Base-by-base conservation (phyloP, 495 filamentous ascomycete species). In the Podospora comata region DNA sequence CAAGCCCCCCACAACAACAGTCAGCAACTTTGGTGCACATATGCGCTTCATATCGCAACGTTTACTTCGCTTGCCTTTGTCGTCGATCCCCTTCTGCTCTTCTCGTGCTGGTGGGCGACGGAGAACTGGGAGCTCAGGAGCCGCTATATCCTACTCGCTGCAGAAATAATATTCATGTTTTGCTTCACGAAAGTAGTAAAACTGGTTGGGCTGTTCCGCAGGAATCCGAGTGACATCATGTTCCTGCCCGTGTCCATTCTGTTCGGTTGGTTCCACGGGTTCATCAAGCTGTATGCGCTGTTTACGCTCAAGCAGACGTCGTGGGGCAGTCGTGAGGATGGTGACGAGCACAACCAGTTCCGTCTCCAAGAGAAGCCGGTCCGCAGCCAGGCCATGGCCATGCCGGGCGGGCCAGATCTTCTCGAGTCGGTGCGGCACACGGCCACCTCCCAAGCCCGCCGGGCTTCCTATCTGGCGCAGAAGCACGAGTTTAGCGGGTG, bases 181-280 rank as follows among this genome's bases (percentile, higher is more conserved):
- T 70, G 68, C 73, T 85, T 87, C 76, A 91, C 88, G 79, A 94
- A 94, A 77, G 85, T 89, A 56, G 84, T 94, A 77, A 94, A 94
- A 78, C 76, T 93, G 23, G 72, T 91, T 56, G 90, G 89, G 4
- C 86, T 93, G 71, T 92, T 92, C 77, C 80, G 87, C 68, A 87
- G 85, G 30, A 85, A 92, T 72, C 90, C 91, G 0, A 80, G 81
- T 23, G 91, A 95, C 72, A 81, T 91, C 57, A 67, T 89, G 32
- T 86, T 87, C 68, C 75, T 94, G 39, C 91, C 91, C 4, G 81
- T 88, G n/a, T 91, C 89, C 2, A 86, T 94, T 57, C 64, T 92
- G 4, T 94, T 94, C 69, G 90, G 90, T 56, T 93, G 91, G 76
- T 85, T 92, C 72, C 90, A 93, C 76, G 89, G 90, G 32, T 75